These are phyloP conservation scores for Chlorella sp. DNA, from an alignment of 139 green algal genomes.

Conservation along the genomic window DNA sequence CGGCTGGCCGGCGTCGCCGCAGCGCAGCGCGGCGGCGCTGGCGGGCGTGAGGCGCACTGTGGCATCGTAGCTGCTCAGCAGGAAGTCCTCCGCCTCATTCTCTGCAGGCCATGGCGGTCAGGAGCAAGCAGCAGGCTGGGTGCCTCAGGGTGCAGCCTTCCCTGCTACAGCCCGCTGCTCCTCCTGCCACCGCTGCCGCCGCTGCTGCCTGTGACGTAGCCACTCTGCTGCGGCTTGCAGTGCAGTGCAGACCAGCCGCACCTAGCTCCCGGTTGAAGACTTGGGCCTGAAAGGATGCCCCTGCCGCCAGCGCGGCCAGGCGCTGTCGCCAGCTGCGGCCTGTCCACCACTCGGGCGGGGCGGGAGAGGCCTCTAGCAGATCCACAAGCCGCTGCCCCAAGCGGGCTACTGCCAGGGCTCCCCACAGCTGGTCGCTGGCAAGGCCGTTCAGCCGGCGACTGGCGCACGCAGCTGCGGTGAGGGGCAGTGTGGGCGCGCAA, in stretches of 20 bases:
- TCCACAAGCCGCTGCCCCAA: not conserved
- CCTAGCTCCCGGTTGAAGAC: slow-evolving; percentile 25
- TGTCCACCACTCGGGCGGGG: slow-evolving; percentile 8
- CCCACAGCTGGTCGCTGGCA: not conserved
- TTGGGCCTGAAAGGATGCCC: not conserved
- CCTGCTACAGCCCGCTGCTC: too few species aligned
- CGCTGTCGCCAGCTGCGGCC: slow-evolving; percentile 11
- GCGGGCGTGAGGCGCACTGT: not conserved
- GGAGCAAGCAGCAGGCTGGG: too few species aligned
- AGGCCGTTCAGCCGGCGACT: not conserved
- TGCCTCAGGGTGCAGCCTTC: too few species aligned
- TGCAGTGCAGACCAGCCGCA: not conserved
- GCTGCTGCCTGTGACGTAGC: too few species aligned
- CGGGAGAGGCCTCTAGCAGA: not conserved
- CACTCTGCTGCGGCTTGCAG: too few species aligned
- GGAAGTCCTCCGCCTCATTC: slow-evolving; percentile 26
- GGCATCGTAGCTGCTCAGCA: slow-evolving; percentile 19
- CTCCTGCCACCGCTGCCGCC: too few species aligned
- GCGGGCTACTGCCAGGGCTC: not conserved
- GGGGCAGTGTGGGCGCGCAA: too few species aligned
- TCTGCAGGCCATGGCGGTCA: not conserved
- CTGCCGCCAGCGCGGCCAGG: not conserved
- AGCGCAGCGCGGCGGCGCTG: not conserved
- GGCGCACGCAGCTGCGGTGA: not conserved
- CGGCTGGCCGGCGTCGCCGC: not conserved